These are phyloP conservation scores for Arabis alpina DNA, from an alignment of 345 rosid genomes.

Conservation along the genomic window DNA sequence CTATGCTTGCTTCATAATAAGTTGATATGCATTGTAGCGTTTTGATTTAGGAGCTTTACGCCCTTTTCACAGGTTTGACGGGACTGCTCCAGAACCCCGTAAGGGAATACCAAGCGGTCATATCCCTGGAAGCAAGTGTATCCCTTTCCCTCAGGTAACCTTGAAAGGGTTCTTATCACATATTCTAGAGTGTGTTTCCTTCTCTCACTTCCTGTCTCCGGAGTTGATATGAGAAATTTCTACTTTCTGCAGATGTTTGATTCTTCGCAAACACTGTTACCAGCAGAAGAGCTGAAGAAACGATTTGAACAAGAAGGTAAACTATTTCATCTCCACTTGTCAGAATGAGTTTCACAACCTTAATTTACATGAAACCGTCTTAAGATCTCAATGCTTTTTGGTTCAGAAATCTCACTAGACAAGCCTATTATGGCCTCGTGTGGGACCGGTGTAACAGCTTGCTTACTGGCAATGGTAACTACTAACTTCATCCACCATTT, in stretches of 20 bases:
- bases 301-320: slow-evolving; percentile 83
- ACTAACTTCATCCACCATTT: not conserved
- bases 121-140: slow-evolving; percentile 94
- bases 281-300: slow-evolving; percentile 79
- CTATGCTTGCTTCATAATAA: slow-evolving; percentile 9
- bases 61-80: slow-evolving; percentile 73
- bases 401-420: slow-evolving; percentile 80
- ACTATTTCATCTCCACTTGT: slow-evolving; percentile 14
- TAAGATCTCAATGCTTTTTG: slow-evolving; percentile 13
- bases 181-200: slow-evolving; percentile 1
- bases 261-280: slow-evolving; percentile 77
- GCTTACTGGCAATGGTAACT: slow-evolving; percentile 83
- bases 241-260: slow-evolving; percentile 74
- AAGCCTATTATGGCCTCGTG: slow-evolving; percentile 75
- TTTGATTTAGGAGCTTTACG: not conserved
- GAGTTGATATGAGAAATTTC: not conserved
- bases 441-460: slow-evolving; percentile 95
- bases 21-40: slow-evolving; percentile 4
- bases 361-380: not conserved
- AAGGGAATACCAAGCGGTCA: slow-evolving; percentile 95
- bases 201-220: not conserved
- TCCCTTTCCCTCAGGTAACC: slow-evolving; percentile 79
- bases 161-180: not conserved
- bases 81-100: slow-evolving; percentile 89
- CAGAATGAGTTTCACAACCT: slow-evolving; percentile 5